Evolutionary conservation across 2,329 filamentous ascomycete species (phyloP).

Genomic region (Calonectria henricotiae): DNA sequence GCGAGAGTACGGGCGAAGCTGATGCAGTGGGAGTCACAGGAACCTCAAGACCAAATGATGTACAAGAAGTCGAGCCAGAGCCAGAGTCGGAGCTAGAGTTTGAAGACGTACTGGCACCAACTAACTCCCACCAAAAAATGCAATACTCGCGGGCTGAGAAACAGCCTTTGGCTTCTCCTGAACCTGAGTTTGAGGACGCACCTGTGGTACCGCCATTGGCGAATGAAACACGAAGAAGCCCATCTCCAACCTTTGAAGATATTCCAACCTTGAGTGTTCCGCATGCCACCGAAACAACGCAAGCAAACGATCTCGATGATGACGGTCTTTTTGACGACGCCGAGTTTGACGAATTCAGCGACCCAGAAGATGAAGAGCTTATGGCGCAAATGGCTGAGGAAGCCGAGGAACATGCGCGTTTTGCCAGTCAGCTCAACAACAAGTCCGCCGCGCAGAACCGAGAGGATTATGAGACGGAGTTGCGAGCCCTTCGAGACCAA

Average conservation of each 20-base stretch:
- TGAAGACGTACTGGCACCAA: constrained; percentile 27
- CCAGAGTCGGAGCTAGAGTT: constrained; percentile 16
- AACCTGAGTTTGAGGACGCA: constrained; percentile 60
- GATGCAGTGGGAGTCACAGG: background rate
- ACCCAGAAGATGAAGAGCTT: constrained; percentile 93
- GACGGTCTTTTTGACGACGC: constrained; percentile 69
- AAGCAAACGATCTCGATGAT: constrained; percentile 53
- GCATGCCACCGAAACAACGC: background rate
- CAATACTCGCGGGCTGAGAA: constrained; percentile 43
- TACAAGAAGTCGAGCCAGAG: constrained; percentile 14
- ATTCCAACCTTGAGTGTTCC: constrained; percentile 27
- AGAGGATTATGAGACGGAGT: constrained; percentile 87
- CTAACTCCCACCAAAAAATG: background rate
- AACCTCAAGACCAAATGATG: background rate
- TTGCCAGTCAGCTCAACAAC: constrained; percentile 89
- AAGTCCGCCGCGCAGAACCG: constrained; percentile 80
- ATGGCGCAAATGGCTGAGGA: constrained; percentile 89
- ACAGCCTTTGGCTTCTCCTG: constrained; percentile 56
- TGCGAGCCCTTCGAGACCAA: constrained; percentile 90
- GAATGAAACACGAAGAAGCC: constrained; percentile 34
- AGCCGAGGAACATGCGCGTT: constrained; percentile 93
- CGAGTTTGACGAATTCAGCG: constrained; percentile 83
- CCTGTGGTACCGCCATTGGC: constrained; percentile 41
- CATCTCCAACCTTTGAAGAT: constrained; percentile 43
- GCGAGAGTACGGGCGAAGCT: background rate